Percentiles rank a stretch among this genome's conserved stretches.
These are phyloP conservation scores for Biscogniauxia sp. DNA, from an alignment of 2,329 filamentous ascomycete species.

Conservation along the genomic window DNA sequence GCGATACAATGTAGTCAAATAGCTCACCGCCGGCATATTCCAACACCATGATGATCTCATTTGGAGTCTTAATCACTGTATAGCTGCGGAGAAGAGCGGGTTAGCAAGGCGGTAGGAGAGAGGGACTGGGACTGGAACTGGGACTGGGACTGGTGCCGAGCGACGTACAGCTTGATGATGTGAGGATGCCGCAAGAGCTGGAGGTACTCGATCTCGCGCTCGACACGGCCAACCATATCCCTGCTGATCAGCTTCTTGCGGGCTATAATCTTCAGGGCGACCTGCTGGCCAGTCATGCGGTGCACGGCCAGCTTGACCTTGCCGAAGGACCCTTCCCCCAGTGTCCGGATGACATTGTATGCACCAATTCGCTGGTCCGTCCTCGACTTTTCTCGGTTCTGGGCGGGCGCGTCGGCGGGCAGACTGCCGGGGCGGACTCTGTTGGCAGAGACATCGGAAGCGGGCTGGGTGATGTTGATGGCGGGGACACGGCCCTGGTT, in stretches of 20 bases:
- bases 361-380: constrained; percentile 84
- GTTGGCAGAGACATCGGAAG: constrained; percentile 31
- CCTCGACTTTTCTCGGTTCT: constrained; percentile 50
- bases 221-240: constrained; percentile 96
- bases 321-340: constrained; percentile 96
- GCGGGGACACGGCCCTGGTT: constrained; percentile 38
- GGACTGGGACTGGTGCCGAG: too few relatives aligned
- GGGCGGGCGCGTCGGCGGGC: constrained; percentile 27
- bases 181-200: constrained; percentile 94
- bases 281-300: constrained; percentile 87
- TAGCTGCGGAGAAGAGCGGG: constrained; percentile 53
- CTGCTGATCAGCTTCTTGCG: constrained; percentile 93
- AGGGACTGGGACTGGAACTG: background rate
- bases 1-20: constrained; percentile 96
- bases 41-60: constrained; percentile 98
- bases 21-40: constrained; percentile 96
- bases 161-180: constrained; percentile 90
- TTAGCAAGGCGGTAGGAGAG: constrained; percentile 22
- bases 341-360: constrained; percentile 85
- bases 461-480: constrained; percentile 35
- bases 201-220: constrained; percentile 96
- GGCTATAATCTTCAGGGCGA: constrained; percentile 96
- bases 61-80: constrained; percentile 92
- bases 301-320: constrained; percentile 98
- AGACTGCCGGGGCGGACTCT: constrained; percentile 23